Percentiles rank a stretch among this genome's conserved stretches.
Conservation (phyloP, 495 filamentous ascomycete genomes). For the Penicillium daleae region DNA sequence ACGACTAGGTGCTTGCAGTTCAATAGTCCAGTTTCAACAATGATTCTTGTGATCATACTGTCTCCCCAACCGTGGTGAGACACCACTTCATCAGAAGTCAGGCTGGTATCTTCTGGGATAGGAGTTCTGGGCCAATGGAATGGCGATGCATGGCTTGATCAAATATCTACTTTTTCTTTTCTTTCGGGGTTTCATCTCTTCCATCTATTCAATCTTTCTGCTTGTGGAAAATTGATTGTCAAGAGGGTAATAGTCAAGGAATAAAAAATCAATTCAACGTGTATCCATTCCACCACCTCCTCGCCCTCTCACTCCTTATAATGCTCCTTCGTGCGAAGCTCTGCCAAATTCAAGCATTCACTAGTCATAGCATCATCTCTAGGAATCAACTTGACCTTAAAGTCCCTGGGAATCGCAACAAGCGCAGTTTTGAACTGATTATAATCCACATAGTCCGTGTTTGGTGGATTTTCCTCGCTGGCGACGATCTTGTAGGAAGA, state of each 20-base stretch:
- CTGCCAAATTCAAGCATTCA: constrained; percentile 42
- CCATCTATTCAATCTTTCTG: no score
- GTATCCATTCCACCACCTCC: not conserved
- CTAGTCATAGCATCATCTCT: constrained; percentile 38
- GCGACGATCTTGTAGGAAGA: constrained; percentile 56
- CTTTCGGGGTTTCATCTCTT: no score
- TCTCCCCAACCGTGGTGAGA: no score
- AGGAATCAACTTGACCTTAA: constrained; percentile 55
- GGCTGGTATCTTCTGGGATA: no score
- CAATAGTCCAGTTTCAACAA: no score
- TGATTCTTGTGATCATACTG: no score
- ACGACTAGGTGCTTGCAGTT: no score
- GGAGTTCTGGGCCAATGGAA: no score
- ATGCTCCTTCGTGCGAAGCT: constrained; percentile 44
- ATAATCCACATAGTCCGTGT: constrained; percentile 62
- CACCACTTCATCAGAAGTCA: no score
- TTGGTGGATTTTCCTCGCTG: constrained; percentile 50
- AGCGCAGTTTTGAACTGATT: constrained; percentile 59
- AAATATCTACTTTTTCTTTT: no score
- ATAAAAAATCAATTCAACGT: not conserved
- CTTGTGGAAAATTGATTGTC: no score
- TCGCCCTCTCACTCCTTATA: constrained; percentile 40
- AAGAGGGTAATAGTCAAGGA: not conserved
- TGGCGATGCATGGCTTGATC: no score
- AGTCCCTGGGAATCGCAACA: constrained; percentile 58